Percentiles rank a stretch among this genome's conserved stretches.
These are phyloP conservation scores for Diaporthe eres DNA, from an alignment of 2,329 filamentous ascomycete species.

Conservation along the genomic window DNA sequence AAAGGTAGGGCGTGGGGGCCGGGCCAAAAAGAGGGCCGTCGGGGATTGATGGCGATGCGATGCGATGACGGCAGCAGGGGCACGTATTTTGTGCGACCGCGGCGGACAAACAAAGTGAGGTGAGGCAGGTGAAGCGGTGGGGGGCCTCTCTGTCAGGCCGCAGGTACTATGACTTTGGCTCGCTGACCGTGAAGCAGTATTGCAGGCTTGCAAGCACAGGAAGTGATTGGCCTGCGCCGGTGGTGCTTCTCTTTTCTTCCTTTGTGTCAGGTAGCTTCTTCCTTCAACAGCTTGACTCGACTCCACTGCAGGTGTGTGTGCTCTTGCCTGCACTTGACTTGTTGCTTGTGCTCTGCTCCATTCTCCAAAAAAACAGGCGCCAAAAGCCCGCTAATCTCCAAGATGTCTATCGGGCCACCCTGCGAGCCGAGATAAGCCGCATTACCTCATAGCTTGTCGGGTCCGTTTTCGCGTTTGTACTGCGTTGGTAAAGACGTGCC, in stretches of 20 bases:
- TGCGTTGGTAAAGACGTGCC: neutral
- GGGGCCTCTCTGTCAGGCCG: neutral
- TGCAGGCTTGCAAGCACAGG: neutral
- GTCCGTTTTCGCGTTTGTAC: neutral
- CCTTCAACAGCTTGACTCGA: conserved; percentile 24
- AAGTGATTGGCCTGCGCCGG: neutral
- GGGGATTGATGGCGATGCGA: conserved; percentile 26
- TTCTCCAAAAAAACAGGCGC: neutral
- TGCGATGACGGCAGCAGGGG: conserved; percentile 26
- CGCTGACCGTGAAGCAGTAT: neutral
- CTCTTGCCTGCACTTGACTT: neutral
- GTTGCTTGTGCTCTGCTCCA: neutral
- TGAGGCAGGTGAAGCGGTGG: conserved; percentile 24
- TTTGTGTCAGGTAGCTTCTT: conserved; percentile 8
- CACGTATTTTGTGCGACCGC: conserved; percentile 27
- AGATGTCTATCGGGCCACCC: conserved; percentile 14
- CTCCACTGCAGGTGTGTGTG: neutral
- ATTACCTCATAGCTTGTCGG: conserved; percentile 29
- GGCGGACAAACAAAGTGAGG: conserved; percentile 18
- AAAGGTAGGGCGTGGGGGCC: neutral
- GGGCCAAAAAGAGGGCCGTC: conserved; percentile 30
- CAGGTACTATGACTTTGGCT: conserved; percentile 3
- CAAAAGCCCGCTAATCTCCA: conserved; percentile 17
- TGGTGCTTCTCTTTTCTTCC: conserved; percentile 2
- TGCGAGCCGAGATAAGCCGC: conserved; percentile 22